phyloP scores from a whole-genome alignment of 352 stramenopile species.

The Phytophthora syringae region DNA sequence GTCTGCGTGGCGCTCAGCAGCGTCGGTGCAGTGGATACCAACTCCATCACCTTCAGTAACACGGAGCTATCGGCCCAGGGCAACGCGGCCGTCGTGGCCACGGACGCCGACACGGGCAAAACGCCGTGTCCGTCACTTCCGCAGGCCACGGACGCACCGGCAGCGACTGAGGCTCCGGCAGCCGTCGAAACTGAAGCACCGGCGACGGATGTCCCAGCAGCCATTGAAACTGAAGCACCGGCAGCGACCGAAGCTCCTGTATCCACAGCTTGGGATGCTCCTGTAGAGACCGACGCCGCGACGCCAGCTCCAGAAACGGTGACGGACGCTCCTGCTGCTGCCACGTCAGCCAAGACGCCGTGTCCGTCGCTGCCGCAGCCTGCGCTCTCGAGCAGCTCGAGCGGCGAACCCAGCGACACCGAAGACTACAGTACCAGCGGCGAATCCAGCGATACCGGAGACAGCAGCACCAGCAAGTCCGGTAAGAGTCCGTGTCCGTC shows the following conservation, averaged over 20 bases:
- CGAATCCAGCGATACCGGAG: slow-evolving; percentile 12
- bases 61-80: slow-evolving; percentile 23
- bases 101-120: slow-evolving; percentile 27
- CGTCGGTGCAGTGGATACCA: slow-evolving; percentile 18
- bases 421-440: no score
- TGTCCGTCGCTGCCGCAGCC: slow-evolving; percentile 41
- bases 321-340: no score
- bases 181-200: slow-evolving; percentile 3
- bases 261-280: no score
- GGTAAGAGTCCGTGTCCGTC: slow-evolving; percentile 40
- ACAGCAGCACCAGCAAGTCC: slow-evolving; percentile 11
- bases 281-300: slow-evolving; percentile 5
- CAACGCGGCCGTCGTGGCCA: slow-evolving; percentile 29
- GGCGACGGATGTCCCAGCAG: slow-evolving; percentile 1
- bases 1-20: slow-evolving; percentile 23
- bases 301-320: background rate
- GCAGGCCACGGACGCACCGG: slow-evolving; percentile 19
- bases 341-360: slow-evolving; percentile 26
- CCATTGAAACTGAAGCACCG: slow-evolving; percentile 2
- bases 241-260: slow-evolving; percentile 17
- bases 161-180: slow-evolving; percentile 3
- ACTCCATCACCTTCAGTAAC: slow-evolving; percentile 32
- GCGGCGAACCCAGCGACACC: no score
- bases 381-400: slow-evolving; percentile 25
- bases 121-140: slow-evolving; percentile 35